Percentiles rank a stretch among this genome's conserved stretches.
These are phyloP conservation scores for Picea abies DNA, from an alignment of 83 land plant genomes.

Conservation along the genomic window DNA sequence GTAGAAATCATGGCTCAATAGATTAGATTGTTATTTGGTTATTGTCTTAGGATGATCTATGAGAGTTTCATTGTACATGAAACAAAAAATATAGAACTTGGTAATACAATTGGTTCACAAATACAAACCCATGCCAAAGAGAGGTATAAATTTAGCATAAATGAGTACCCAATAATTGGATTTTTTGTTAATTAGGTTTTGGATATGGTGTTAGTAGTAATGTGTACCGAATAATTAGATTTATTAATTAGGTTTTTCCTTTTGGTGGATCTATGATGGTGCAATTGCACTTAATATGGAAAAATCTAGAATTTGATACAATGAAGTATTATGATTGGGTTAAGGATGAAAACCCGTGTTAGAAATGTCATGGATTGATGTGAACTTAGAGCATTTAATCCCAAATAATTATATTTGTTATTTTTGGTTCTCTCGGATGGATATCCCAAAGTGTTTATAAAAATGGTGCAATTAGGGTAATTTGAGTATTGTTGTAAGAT, in stretches of 20 bases:
- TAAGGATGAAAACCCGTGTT: not conserved
- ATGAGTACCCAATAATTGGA: not conserved
- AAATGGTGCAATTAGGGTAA: not conserved
- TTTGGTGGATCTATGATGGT: not conserved
- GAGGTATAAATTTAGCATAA: not conserved
- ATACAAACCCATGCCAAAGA: not conserved
- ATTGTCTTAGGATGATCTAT: too few relatives aligned
- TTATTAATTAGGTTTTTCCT: not conserved
- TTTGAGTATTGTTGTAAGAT: not conserved
- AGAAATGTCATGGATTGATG: not conserved
- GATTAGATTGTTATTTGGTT: too few relatives aligned
- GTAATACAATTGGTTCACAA: not conserved
- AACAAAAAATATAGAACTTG: too few relatives aligned
- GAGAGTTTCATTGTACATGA: too few relatives aligned
- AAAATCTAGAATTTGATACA: not conserved
- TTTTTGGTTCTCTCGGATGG: not conserved
- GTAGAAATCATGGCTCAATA: too few relatives aligned
- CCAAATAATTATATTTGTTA: not conserved
- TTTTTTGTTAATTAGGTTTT: too few relatives aligned
- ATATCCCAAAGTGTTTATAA: not conserved
- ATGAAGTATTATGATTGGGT: not conserved
- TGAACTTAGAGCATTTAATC: not conserved
- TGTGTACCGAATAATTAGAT: not conserved
- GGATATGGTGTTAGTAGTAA: not conserved
- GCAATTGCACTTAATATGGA: not conserved